Conservation (phyloP, 164 flowering plant species). For the Houttuynia cordata region DNA sequence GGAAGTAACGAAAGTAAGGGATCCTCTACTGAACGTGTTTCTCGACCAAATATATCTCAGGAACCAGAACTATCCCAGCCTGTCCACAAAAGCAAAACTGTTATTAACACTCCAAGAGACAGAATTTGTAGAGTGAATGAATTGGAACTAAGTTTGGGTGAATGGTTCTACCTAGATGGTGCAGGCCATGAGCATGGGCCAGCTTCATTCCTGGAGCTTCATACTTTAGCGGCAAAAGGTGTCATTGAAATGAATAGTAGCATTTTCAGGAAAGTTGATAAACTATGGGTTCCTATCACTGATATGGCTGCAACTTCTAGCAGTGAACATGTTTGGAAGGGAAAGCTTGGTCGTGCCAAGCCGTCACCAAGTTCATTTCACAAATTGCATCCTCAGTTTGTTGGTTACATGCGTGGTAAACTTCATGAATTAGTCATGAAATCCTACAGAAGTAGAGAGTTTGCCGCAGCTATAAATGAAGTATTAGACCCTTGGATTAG, state of each 20-base stretch:
- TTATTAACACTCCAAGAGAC: constrained; percentile 49
- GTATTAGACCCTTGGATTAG: constrained; percentile 91
- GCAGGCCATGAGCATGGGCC: constrained; percentile 90
- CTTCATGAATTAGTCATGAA: constrained; percentile 96
- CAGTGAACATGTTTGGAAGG: constrained; percentile 13
- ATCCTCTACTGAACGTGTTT: constrained; percentile 32
- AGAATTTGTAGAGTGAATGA: constrained; percentile 56
- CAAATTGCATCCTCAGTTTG: constrained; percentile 72
- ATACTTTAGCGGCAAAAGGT: constrained; percentile 54
- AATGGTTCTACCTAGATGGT: constrained; percentile 92
- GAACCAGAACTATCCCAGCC: constrained; percentile 25
- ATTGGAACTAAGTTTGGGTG: constrained; percentile 73
- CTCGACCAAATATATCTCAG: constrained; percentile 21
- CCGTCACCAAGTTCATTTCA: constrained; percentile 35
- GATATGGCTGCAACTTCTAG: constrained; percentile 23
- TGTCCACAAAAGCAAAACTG: constrained; percentile 19
- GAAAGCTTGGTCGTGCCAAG: constrained; percentile 12
- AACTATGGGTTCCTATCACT: constrained; percentile 76
- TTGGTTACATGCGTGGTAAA: constrained; percentile 82
- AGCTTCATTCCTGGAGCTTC: constrained; percentile 47
- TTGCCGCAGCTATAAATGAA: constrained; percentile 89
- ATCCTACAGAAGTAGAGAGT: constrained; percentile 84
- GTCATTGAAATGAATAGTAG: constrained; percentile 51
- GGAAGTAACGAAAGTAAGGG: constrained; percentile 39
- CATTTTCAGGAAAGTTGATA: constrained; percentile 75